Evolutionary conservation across 805 yeast genomes (phyloP).

Genomic region (Pichia californica): DNA sequence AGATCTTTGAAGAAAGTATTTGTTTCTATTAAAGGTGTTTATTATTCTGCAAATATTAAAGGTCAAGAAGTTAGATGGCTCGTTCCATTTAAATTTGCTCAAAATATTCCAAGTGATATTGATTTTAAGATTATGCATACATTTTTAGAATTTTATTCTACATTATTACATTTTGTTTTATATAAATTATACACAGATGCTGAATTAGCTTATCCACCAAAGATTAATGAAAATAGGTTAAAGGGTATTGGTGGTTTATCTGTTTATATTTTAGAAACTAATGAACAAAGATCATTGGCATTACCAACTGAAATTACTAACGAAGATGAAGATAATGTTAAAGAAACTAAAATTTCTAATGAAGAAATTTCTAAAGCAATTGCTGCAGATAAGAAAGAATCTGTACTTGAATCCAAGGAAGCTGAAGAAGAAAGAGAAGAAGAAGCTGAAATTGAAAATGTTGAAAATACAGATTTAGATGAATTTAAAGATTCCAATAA

Average conservation of each 20-base stretch:
- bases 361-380: conserved; percentile 45
- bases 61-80: conserved; percentile 96
- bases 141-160: conserved; percentile 91
- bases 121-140: conserved; percentile 97
- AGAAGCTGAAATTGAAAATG: conserved; percentile 34
- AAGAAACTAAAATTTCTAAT: conserved; percentile 34
- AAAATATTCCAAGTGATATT: conserved; percentile 86
- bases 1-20: conserved; percentile 79
- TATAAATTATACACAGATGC: conserved; percentile 81
- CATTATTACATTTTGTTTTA: conserved; percentile 80
- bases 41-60: conserved; percentile 80
- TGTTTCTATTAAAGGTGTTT: conserved; percentile 95
- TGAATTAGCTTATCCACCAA: conserved; percentile 87
- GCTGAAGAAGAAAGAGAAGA: conserved; percentile 29
- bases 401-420: conserved; percentile 16
- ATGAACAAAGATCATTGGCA: conserved; percentile 30
- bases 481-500: conserved; percentile 60
- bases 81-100: conserved; percentile 95
- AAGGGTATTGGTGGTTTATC: conserved; percentile 88
- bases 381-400: conserved; percentile 40
- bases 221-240: conserved; percentile 60
- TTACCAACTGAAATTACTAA: conserved; percentile 28
- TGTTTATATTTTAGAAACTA: conserved; percentile 67
- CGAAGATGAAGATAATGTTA: conserved; percentile 20
- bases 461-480: conserved; percentile 52